Base-by-base conservation (phyloP, 768 basidiomycete genomes). In the Tylopilus intermedius region DNA sequence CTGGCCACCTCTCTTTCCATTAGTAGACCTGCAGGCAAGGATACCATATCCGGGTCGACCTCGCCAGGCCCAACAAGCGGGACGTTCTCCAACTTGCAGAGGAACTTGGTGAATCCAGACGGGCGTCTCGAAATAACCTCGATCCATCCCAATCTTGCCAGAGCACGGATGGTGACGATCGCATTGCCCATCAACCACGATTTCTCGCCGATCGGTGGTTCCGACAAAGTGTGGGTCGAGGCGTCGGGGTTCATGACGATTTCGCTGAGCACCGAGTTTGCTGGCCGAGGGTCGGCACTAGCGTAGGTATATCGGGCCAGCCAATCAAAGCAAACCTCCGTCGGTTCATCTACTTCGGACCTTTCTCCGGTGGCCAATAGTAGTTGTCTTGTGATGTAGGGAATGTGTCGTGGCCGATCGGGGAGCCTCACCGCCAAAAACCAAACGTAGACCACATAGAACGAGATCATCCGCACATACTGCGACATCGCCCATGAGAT, bases 261-360 rank as follows among this genome's bases (percentile, higher is more conserved):
- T 33, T 94, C 88, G 56, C 79, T 81, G 50, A 97, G 77, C 47
- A 86, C 76, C 1, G 90, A 91, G 30, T 76, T 79, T 1, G 92
- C 82, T 2, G 95, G 92, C 14, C 89, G 82, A 1, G 95, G 94
- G 64, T 96, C 94, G 14, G 93, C 92, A 62, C 88, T 93, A 13
- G 86, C 92, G 62, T 94, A 97, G 0, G 95, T 88, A 66, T 96
- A 96, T 15, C 96, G 79, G 9, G 92, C 88, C 15, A 99, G 77
- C 93, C 94, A 98, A 67, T 99, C 96, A 64, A 98, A 94, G 70
- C 92, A 95, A 33, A 98, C 95, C 65, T 97, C 92, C 0, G 94
- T 90, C 26, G 87, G 85, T 54, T 90, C 91, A 67, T 98, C 96
- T 5, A 94, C 74, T 38, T 80, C 77, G 2, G 73, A 72, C 49